Evolutionary conservation across 2,329 filamentous ascomycete species (phyloP), one percentile per base, ranked within the genome.

Genomic region (Remersonia thermophila): DNA sequence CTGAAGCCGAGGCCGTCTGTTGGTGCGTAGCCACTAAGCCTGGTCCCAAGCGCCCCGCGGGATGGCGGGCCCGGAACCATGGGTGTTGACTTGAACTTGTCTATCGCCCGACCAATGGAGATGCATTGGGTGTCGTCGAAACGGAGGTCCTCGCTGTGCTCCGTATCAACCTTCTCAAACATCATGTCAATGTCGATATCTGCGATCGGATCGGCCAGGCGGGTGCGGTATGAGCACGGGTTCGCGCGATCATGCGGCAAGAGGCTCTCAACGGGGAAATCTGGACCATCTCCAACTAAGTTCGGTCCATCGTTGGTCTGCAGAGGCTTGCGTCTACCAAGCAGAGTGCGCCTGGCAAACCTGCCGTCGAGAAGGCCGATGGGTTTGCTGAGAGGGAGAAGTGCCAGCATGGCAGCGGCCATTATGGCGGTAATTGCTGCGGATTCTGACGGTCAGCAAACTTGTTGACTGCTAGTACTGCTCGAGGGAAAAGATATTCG

Each of bases 91-190:
- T n/a, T 31, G 23, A 39, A 34, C 14, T 31, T 43, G 8, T 29
- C 14, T 10, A 23, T 25, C 4, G 42, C 36, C 11, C 46, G 44
- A 13, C 37, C 37, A n/a, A 48, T 32, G 4, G 42, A 39, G 30
- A 48, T 34, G 30, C 46, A 46, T 28, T 43, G 30, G 10, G 30
- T 4, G 15, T 48, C 44, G 30, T 43, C 44, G n/a, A 47, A 45
- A 10, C 18, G 33, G 27, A 44, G 29, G 17, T 30, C 20, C 3
- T 35, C 29, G 18, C 6, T 27, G 13, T 30, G 32, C 13, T 38
- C 33, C n/a, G n/a, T n/a, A 14, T 36, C 37, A 26, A 37, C 35
- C 33, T 30, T 33, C 23, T 35, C 32, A 12, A 37, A 27, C 7
- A 8, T 14, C 8, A 41, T n/a, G 11, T 38, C 30, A 27, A 32